Conservation (phyloP, 2,329 filamentous ascomycete species). For the Trichoderma breve region DNA sequence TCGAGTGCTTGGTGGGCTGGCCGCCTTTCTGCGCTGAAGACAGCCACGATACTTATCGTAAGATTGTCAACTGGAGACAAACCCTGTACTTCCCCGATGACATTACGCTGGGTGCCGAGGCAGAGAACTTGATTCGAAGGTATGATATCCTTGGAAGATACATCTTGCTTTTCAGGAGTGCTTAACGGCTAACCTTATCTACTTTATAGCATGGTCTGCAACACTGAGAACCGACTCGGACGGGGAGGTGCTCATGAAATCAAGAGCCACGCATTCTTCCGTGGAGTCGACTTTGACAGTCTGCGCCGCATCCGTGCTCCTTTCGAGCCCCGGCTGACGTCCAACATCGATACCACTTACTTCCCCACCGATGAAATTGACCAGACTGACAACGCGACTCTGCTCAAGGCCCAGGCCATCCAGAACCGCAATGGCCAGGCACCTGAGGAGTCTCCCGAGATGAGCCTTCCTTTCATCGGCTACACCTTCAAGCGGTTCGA, state of each 20-base stretch:
- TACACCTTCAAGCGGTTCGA: constrained; percentile 90
- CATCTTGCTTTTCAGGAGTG: not conserved
- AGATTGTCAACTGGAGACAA: constrained; percentile 98
- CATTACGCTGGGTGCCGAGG: constrained; percentile 81
- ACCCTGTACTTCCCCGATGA: constrained; percentile 96
- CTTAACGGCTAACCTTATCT: not conserved
- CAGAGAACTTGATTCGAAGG: constrained; percentile 90
- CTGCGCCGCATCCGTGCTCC: constrained; percentile 90
- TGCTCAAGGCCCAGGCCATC: constrained; percentile 78
- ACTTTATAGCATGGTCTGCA: constrained; percentile 75
- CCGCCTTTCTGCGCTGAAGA: constrained; percentile 98
- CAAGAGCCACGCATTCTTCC: constrained; percentile 94
- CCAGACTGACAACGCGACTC: constrained; percentile 88
- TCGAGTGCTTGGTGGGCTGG: constrained; percentile 97
- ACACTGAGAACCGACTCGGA: constrained; percentile 87
- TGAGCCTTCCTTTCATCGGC: constrained; percentile 76
- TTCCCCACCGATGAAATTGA: constrained; percentile 99
- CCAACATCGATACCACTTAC: constrained; percentile 94
- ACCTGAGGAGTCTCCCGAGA: constrained; percentile 80
- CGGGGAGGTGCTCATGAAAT: constrained; percentile 85
- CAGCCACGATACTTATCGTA: constrained; percentile 94
- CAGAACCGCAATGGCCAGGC: constrained; percentile 50
- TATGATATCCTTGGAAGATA: constrained; percentile 43
- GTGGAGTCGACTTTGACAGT: constrained; percentile 91
- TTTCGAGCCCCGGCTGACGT: constrained; percentile 90